phyloP scores from a whole-genome alignment of 2,329 filamentous ascomycete genomes.

The Aspergillus sp. region DNA sequence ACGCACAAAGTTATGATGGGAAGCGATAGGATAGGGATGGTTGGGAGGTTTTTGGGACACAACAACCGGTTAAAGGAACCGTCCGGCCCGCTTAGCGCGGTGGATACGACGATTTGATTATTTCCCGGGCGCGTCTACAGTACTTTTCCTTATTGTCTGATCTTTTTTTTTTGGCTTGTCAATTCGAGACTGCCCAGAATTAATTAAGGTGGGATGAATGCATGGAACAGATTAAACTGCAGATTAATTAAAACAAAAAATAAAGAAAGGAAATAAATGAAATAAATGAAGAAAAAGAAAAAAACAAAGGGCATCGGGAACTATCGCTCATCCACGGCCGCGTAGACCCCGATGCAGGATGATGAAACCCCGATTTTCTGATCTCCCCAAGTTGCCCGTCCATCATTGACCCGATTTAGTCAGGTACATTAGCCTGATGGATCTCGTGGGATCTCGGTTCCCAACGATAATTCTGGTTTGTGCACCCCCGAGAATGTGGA shows the following conservation, averaged over 20 bases:
- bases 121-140: neutral
- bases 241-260: neutral
- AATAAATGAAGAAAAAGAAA: neutral
- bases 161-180: no score
- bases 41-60: neutral
- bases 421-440: slow-evolving; percentile 2
- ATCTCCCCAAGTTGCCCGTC: neutral
- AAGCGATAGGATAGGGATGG: neutral
- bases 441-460: neutral
- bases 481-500: neutral
- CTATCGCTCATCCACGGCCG: neutral
- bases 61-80: slow-evolving; percentile 4
- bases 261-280: neutral
- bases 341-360: slow-evolving; percentile 6
- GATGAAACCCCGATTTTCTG: slow-evolving; percentile 3
- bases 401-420: neutral
- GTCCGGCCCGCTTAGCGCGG: slow-evolving; percentile 8
- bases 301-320: neutral
- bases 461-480: neutral
- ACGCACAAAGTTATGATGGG: neutral
- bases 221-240: neutral
- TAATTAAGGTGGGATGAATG: neutral
- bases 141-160: neutral
- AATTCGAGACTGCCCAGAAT: neutral
- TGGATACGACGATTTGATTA: neutral